A percentile compares a stretch with the other conserved stretches of the same genome.
Evolutionary conservation across 805 yeast species (phyloP).

Genomic region (Helenozyma rhizophorensis): DNA sequence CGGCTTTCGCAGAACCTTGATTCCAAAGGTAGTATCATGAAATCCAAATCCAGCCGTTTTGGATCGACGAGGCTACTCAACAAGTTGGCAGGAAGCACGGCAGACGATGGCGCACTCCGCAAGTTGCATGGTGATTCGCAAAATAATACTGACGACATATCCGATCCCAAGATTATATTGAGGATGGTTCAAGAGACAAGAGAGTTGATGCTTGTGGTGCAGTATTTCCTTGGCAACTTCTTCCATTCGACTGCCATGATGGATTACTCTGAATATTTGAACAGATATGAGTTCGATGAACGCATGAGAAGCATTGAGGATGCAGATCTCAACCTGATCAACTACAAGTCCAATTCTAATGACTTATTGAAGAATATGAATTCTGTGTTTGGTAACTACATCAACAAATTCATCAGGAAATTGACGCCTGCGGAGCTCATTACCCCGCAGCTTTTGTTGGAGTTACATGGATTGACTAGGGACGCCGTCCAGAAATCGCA

Average conservation of each 20-base stretch:
- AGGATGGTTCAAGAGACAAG: conserved; percentile 33
- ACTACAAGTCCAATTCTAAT: conserved; percentile 42
- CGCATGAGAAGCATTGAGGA: conserved; percentile 29
- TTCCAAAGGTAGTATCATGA: conserved; percentile 6
- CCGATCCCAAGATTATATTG: conserved; percentile 30
- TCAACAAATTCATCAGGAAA: conserved; percentile 31
- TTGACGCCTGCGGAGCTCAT: conserved; percentile 34
- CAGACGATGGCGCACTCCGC: conserved; percentile 6
- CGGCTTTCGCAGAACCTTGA: conserved; percentile 8
- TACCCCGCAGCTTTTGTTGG: conserved; percentile 29
- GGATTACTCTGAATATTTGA: conserved; percentile 28
- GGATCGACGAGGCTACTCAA: conserved; percentile 16
- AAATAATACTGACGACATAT: conserved; percentile 19
- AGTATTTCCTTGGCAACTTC: conserved; percentile 36
- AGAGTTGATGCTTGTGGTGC: conserved; percentile 33
- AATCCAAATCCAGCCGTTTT: conserved; percentile 12
- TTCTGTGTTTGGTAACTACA: conserved; percentile 41
- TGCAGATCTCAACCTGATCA: conserved; percentile 27
- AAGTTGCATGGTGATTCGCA: conserved; percentile 4
- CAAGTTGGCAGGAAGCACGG: conserved; percentile 3
- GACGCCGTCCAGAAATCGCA: conserved; percentile 47
- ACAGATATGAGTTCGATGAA: conserved; percentile 22
- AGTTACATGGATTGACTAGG: conserved; percentile 23
- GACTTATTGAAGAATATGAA: conserved; percentile 44
- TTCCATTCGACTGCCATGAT: conserved; percentile 35